These are phyloP conservation scores for Silene vulgaris DNA, from an alignment of 179 eudicot species.

Conservation along the genomic window DNA sequence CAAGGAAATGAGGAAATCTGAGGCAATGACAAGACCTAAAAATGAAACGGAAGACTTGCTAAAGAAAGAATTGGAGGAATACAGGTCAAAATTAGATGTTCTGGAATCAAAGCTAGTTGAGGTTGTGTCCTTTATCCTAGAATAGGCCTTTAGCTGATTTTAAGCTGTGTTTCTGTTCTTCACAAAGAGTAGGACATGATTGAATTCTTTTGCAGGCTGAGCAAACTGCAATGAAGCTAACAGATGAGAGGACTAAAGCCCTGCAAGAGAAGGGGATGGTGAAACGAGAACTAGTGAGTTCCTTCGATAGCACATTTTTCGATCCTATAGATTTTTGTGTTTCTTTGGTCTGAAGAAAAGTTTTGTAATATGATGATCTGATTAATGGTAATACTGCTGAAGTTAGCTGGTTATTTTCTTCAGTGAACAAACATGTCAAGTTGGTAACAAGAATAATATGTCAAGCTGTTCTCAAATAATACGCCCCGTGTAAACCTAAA, in stretches of 20 bases:
- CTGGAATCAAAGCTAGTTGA: conserved; percentile 45
- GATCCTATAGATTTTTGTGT: neutral
- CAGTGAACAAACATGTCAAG: no score
- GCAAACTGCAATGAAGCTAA: conserved; percentile 32
- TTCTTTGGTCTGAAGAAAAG: neutral
- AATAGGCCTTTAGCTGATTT: neutral
- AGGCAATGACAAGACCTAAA: conserved; percentile 18
- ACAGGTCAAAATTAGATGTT: conserved; percentile 39
- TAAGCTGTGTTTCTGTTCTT: neutral
- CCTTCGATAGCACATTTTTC: neutral
- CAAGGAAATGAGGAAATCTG: conserved; percentile 20
- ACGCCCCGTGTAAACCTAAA: no score
- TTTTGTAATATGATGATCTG: conserved; percentile 3
- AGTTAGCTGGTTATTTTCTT: neutral
- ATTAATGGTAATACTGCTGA: neutral
- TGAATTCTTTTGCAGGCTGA: conserved; percentile 35
- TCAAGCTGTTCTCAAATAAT: no score
- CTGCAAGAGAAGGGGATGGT: conserved; percentile 34
- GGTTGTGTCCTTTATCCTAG: conserved; percentile 32
- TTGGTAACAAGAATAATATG: no score
- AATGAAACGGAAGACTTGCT: conserved; percentile 22
- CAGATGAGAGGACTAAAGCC: conserved; percentile 35
- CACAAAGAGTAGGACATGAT: neutral
- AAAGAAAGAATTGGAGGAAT: conserved; percentile 35
- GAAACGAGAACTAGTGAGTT: conserved; percentile 43